Base-by-base conservation (phyloP, 2,329 filamentous ascomycete species). In the Clarireedia sp. region DNA sequence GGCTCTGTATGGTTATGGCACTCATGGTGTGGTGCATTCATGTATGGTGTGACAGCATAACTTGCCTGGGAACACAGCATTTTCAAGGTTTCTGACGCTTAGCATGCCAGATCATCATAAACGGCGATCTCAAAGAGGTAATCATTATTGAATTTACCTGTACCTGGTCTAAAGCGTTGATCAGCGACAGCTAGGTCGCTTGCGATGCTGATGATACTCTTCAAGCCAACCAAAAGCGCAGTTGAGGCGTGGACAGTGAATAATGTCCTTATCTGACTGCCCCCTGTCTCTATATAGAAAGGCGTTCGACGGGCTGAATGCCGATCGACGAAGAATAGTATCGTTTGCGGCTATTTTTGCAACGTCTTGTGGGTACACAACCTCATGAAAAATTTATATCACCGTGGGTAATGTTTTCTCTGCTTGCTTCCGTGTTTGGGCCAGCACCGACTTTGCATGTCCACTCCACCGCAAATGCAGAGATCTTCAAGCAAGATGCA, bases 401-500 rank as follows among this genome's bases (percentile, higher is more conserved):
- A 24, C 7, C 24, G 5, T 4, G 5, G 3, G 24, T 4, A 24
- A 23, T 23, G 23, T 23, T 23, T 5, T 23, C 23, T 23, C 23
- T 29, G 26, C 9, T 10, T 29, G 26, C 9, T 2, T 9, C 26
- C 7, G 26, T 10, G 2, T 8, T 29, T 29, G 26, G 7, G 26
- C 26, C 26, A 29, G 26, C 26, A 33, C 29, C 29, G 12, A 33
- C 12, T 33, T 33, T 33, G 29, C 29, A 33, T 33, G 3, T 33
- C 4, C 16, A 19, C 6, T 41, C 16, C 36, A 29, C 52, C 40
- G 26, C 45, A 43, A 37, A 54, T 49, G 52, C 52, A 43, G 41
- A 49, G 52, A 49, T 54, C 52, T 46, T 54, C 44, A 49, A 47
- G 52, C 45, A 54, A 36, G 45, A 17, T 54, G 33, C 45, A 49